Evolutionary conservation across 2,329 filamentous ascomycete species (phyloP).

Genomic region (Tolypocladium pustulatum): DNA sequence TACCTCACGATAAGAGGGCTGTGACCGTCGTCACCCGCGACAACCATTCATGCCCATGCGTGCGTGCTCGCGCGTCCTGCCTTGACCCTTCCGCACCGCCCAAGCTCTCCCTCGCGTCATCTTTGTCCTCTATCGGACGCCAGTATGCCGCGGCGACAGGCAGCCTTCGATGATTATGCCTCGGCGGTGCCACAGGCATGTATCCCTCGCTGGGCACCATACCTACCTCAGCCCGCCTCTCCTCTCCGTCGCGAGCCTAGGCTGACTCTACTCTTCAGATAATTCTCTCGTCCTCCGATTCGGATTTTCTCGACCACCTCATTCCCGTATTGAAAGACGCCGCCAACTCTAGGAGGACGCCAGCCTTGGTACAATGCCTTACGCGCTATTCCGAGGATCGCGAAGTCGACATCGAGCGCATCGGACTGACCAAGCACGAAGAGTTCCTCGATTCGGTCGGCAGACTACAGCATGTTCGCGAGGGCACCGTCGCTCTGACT

Average conservation of each 20-base stretch:
- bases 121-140: background rate
- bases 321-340: slow-evolving; percentile 93
- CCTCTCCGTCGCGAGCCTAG: background rate
- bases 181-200: slow-evolving; percentile 34
- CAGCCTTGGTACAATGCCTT: slow-evolving; percentile 61
- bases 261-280: slow-evolving; percentile 46
- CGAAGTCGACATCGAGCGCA: slow-evolving; percentile 84
- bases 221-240: background rate
- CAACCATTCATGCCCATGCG: background rate
- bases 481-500: slow-evolving; percentile 81
- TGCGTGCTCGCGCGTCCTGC: background rate
- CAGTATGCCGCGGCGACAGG: slow-evolving; percentile 33
- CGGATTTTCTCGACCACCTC: slow-evolving; percentile 90
- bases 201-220: background rate
- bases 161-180: slow-evolving; percentile 35
- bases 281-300: slow-evolving; percentile 80
- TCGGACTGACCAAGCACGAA: slow-evolving; percentile 92
- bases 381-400: slow-evolving; percentile 71
- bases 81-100: background rate
- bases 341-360: slow-evolving; percentile 61
- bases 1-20: background rate
- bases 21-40: background rate
- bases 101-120: background rate
- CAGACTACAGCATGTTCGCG: slow-evolving; percentile 81
- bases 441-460: slow-evolving; percentile 93